Conservation (phyloP, 2,329 filamentous ascomycete genomes). For the Ophiobolus disseminans region DNA sequence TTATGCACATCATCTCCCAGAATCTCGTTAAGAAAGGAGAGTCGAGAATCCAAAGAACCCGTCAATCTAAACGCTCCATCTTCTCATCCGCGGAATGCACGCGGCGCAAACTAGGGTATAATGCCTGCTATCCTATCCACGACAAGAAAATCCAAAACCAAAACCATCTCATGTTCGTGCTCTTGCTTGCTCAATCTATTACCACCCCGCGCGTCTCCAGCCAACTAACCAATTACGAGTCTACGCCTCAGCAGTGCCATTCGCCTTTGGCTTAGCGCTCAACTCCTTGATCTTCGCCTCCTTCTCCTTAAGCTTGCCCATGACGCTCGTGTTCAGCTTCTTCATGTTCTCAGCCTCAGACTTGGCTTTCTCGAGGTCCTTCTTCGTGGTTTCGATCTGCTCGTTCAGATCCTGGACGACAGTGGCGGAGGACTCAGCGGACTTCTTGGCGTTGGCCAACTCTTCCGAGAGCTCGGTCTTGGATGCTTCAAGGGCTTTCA, state of each 20-base stretch:
- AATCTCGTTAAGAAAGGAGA: too few species aligned
- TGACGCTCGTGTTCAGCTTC: conserved; percentile 21
- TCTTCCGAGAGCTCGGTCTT: conserved; percentile 25
- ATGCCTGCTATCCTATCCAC: too few species aligned
- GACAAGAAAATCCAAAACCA: too few species aligned
- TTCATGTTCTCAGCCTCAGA: conserved; percentile 21
- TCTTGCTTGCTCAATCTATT: background rate
- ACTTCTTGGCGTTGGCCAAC: conserved; percentile 10
- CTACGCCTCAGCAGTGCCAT: background rate
- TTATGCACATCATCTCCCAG: too few species aligned
- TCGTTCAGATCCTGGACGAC: conserved; percentile 21
- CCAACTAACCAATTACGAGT: background rate
- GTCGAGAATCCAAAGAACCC: too few species aligned
- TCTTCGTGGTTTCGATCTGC: conserved; percentile 20
- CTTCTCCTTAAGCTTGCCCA: conserved; percentile 28
- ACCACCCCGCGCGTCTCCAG: background rate
- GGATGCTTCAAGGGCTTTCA: conserved; percentile 25
- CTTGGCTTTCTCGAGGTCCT: conserved; percentile 29
- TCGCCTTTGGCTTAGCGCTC: conserved; percentile 10
- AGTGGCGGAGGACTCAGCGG: conserved; percentile 18
- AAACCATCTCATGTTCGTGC: too few species aligned
- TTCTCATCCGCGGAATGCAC: too few species aligned
- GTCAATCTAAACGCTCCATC: too few species aligned
- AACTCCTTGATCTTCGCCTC: conserved; percentile 23
- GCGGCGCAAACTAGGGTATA: too few species aligned